These are phyloP conservation scores for Heritiera littoralis DNA, from an alignment of 345 rosid species.

Conservation along the genomic window DNA sequence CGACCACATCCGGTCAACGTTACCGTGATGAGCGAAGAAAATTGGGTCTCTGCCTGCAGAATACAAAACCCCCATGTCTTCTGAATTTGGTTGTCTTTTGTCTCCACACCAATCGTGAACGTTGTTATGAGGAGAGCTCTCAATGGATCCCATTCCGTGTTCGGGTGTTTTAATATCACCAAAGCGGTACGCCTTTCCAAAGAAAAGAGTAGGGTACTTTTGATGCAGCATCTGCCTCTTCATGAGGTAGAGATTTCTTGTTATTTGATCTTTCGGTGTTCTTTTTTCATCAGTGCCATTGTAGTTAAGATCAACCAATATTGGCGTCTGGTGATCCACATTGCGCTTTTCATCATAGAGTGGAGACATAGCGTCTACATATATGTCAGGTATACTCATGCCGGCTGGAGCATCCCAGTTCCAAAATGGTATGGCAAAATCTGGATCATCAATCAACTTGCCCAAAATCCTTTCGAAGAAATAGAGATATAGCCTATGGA, in stretches of 20 bases:
- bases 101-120: constrained; percentile 59
- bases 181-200: constrained; percentile 47
- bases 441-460: constrained; percentile 50
- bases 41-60: constrained; percentile 63
- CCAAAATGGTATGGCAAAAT: constrained; percentile 61
- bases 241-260: constrained; percentile 50
- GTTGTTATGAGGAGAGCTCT: constrained; percentile 48
- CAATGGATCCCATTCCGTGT: constrained; percentile 52
- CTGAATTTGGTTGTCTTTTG: constrained; percentile 38
- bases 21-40: constrained; percentile 54
- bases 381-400: constrained; percentile 52
- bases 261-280: constrained; percentile 17
- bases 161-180: constrained; percentile 39
- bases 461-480: constrained; percentile 55
- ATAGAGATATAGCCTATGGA: constrained; percentile 52
- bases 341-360: constrained; percentile 41
- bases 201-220: constrained; percentile 42
- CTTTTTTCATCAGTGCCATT: constrained; percentile 22
- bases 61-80: constrained; percentile 64
- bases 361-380: constrained; percentile 23
- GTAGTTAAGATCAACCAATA: constrained; percentile 46
- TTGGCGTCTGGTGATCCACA: constrained; percentile 41
- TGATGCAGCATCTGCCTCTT: constrained; percentile 59
- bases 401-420: constrained; percentile 61
- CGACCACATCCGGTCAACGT: constrained; percentile 57